Evolutionary conservation across 306 rosid species (phyloP), one percentile per base, ranked within the genome.

Genomic region (Quercus agrifolia): DNA sequence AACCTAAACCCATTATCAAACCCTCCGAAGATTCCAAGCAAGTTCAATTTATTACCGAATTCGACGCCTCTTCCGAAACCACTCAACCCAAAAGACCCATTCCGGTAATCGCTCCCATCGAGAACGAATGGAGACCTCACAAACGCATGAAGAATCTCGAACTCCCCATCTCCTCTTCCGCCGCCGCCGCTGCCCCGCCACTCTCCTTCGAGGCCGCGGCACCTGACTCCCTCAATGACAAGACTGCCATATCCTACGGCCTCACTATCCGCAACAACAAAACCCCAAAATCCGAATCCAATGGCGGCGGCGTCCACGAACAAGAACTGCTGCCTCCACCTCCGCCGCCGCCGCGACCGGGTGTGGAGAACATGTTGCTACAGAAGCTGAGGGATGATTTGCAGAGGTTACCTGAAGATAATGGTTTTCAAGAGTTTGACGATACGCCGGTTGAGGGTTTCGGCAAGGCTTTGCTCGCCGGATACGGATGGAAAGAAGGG

Each of bases 401-500:
- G 67, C 13, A 74, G 71, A 81, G 83, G 71, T 52, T 92, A 10
- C 98, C 98, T 21, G 97, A 90, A 13, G 79, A 90, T 55, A 75
- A 71, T 21, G 98, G 97, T 1, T 28, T 90, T 5, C 96, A 88
- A 18, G 98, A 94, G 81, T 94, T 82, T 35, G 77, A 84, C 13
- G 96, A 92, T 27, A 85, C 91, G 25, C 81, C 98, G 0, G 97
- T 95, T 2, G 99, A 95, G 85, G 92, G 92, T 0, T 95, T 84
- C 35, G 98, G 87, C 17, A 89, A 88, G 0, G 98, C 99, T 12
- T 56, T 95, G 71, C 94, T 95, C 3, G 82, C 90, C 1, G 98
- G 99, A 6, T 95, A 91, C 58, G 99, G 99, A 3, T 95, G 99
- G 99, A 69, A 64, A 5, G 83, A 92, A 76, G 98, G 99, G 15